Evolutionary conservation across 352 stramenopile genomes (phyloP).

Genomic region (Phytophthora crassamura): DNA sequence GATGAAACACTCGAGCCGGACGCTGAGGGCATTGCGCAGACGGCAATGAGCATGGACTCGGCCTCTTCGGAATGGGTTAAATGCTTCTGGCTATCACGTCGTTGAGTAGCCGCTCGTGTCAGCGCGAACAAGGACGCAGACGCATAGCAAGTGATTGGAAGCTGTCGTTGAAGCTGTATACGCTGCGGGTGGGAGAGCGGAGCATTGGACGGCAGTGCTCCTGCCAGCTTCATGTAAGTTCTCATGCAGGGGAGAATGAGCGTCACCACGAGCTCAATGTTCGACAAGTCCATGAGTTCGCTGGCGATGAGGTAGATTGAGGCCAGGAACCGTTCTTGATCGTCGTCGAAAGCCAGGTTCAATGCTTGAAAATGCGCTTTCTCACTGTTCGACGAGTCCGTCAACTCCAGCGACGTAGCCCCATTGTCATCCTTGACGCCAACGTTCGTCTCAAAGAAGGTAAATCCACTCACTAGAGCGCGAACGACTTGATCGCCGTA

Average conservation of each 20-base stretch:
- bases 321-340: constrained; percentile 72
- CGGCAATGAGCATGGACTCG: constrained; percentile 51
- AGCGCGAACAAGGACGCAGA: constrained; percentile 61
- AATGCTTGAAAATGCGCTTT: constrained; percentile 34
- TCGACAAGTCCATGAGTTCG: constrained; percentile 62
- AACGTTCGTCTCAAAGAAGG: constrained; percentile 39
- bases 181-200: constrained; percentile 15
- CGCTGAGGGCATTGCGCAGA: constrained; percentile 48
- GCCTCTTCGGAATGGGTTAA: constrained; percentile 51
- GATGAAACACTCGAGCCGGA: background rate
- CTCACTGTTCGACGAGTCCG: constrained; percentile 13
- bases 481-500: constrained; percentile 64
- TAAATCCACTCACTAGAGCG: constrained; percentile 60
- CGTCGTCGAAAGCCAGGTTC: constrained; percentile 63
- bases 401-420: background rate
- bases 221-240: constrained; percentile 23
- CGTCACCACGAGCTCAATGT: constrained; percentile 66
- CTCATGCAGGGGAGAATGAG: constrained; percentile 60
- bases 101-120: constrained; percentile 58
- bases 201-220: constrained; percentile 1
- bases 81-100: constrained; percentile 56
- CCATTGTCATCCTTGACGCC: background rate
- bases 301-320: constrained; percentile 71
- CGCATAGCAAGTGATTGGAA: constrained; percentile 55
- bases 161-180: constrained; percentile 38